Conservation (phyloP, 208 protist genomes). For the Trypanosoma boissoni region DNA sequence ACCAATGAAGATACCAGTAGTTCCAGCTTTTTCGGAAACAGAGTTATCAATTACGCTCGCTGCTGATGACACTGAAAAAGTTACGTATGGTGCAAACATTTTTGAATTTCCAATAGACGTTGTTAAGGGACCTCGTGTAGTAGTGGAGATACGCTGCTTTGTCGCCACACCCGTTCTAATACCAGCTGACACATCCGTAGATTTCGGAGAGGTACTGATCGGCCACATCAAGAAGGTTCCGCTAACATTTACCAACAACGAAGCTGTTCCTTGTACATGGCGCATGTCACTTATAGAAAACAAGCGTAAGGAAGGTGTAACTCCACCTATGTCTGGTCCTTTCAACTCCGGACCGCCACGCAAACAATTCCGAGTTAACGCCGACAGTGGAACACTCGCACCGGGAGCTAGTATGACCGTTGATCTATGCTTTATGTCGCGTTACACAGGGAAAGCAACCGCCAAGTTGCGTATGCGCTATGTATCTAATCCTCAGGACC, state of each 20-base stretch:
- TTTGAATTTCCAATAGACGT: slow-evolving; percentile 85
- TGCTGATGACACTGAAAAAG: slow-evolving; percentile 24
- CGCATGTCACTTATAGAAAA: slow-evolving; percentile 47
- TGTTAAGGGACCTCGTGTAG: slow-evolving; percentile 75
- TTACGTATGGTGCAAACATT: slow-evolving; percentile 39
- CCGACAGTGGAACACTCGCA: slow-evolving; percentile 63
- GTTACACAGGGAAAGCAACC: slow-evolving; percentile 13
- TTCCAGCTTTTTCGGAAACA: slow-evolving; percentile 48
- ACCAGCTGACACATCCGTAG: slow-evolving; percentile 52
- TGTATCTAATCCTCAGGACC: slow-evolving; percentile 48
- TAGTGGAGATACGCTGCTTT: slow-evolving; percentile 86
- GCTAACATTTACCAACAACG: slow-evolving; percentile 82
- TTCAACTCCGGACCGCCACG: not conserved
- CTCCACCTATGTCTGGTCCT: not conserved
- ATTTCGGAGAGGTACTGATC: slow-evolving; percentile 88
- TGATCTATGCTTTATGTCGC: slow-evolving; percentile 68
- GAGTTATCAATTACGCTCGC: slow-evolving; percentile 61
- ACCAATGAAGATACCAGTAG: slow-evolving; percentile 72
- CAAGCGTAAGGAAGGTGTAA: slow-evolving; percentile 7
- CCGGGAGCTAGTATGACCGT: slow-evolving; percentile 53
- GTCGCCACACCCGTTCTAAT: slow-evolving; percentile 88
- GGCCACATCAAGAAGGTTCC: slow-evolving; percentile 83
- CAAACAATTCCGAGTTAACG: slow-evolving; percentile 67
- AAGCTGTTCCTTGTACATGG: slow-evolving; percentile 91
- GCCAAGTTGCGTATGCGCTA: slow-evolving; percentile 55